phyloP scores from a whole-genome alignment of 306 rosid species.

The Comarum palustre region DNA sequence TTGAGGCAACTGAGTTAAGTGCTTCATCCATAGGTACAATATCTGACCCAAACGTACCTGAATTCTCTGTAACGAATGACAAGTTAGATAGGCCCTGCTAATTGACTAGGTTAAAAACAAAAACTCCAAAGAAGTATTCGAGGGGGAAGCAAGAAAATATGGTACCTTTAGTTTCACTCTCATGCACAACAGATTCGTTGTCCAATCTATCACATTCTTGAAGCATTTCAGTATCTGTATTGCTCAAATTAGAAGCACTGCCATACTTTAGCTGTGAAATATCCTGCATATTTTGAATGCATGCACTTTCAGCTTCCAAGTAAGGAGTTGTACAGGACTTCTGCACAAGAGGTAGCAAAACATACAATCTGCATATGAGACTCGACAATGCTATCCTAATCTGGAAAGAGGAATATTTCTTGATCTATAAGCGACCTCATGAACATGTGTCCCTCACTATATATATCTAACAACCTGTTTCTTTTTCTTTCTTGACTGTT shows the following conservation, averaged over 20 bases:
- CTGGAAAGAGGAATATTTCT: constrained; percentile 26
- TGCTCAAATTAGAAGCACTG: constrained; percentile 42
- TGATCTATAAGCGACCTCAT: constrained; percentile 26
- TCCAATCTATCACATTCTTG: constrained; percentile 30
- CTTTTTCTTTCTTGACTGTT: not conserved
- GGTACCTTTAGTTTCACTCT: constrained; percentile 37
- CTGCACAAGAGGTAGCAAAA: constrained; percentile 50
- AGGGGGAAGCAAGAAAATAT: constrained; percentile 19
- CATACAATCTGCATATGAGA: constrained; percentile 37
- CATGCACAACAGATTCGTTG: constrained; percentile 31
- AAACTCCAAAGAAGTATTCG: not conserved
- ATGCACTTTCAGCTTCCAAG: constrained; percentile 51
- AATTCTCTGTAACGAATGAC: constrained; percentile 42
- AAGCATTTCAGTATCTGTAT: constrained; percentile 29
- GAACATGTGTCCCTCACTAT: constrained; percentile 18
- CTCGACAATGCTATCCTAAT: constrained; percentile 34
- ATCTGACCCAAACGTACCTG: constrained; percentile 36
- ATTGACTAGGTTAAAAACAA: not conserved
- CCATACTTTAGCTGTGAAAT: constrained; percentile 27
- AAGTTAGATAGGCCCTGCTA: constrained; percentile 18
- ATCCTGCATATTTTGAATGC: constrained; percentile 48
- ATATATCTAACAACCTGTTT: constrained; percentile 1
- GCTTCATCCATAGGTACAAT: constrained; percentile 32
- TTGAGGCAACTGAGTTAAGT: constrained; percentile 25
- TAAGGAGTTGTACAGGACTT: constrained; percentile 48